Conservation (phyloP, 371 early-diverging fungal genomes). For the Dichotomocladium elegans region DNA sequence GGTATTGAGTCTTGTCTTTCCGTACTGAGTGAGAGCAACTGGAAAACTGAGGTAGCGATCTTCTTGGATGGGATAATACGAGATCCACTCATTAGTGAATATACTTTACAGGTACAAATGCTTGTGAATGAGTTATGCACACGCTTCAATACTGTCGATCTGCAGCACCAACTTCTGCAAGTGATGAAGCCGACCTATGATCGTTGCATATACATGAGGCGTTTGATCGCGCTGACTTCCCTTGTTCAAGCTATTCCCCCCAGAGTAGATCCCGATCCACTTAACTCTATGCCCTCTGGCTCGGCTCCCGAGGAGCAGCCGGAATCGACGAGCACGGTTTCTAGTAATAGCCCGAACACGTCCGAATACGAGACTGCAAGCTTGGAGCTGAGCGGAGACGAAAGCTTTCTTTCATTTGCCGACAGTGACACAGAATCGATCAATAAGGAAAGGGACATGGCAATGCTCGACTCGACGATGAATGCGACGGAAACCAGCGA, state of each 20-base stretch:
- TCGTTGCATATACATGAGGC: constrained; percentile 17
- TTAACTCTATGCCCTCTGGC: too few relatives aligned
- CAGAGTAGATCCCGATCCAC: too few relatives aligned
- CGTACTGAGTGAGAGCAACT: constrained; percentile 4
- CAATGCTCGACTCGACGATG: not conserved
- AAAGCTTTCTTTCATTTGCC: too few relatives aligned
- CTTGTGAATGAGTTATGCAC: constrained; percentile 15
- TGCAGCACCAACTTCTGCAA: constrained; percentile 18
- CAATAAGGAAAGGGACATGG: not conserved
- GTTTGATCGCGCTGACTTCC: constrained; percentile 20
- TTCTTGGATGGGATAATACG: not conserved
- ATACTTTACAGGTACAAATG: constrained; percentile 16
- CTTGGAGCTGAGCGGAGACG: too few relatives aligned
- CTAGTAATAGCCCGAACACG: too few relatives aligned
- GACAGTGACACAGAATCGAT: not conserved
- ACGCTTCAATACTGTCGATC: constrained; percentile 3
- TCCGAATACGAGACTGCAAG: too few relatives aligned
- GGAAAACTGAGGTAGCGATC: constrained; percentile 16
- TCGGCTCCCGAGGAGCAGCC: too few relatives aligned
- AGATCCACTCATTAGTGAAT: too few relatives aligned
- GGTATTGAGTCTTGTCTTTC: constrained; percentile 12
- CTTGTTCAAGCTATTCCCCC: constrained; percentile 14
- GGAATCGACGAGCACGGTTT: too few relatives aligned
- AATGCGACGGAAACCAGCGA: too few relatives aligned
- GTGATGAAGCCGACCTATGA: constrained; percentile 19